phyloP scores from a whole-genome alignment of 129 eudicot species.

The Centaurea solstitialis region DNA sequence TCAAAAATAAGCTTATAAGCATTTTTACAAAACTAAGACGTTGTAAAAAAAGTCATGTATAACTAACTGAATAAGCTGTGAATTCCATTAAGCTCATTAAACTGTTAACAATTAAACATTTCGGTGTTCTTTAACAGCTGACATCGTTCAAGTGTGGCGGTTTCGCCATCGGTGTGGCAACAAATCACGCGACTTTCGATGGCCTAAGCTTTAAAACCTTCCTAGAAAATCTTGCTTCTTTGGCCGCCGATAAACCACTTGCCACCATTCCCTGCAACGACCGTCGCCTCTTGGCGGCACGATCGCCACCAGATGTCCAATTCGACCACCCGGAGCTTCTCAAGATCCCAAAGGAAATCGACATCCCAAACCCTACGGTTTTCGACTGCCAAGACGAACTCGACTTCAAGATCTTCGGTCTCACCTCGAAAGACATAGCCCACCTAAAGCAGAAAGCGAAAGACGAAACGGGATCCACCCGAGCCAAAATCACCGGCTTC shows the following conservation, averaged over 20 bases:
- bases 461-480: constrained; percentile 4
- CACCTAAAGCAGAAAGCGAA: constrained; percentile 56
- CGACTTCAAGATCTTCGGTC: constrained; percentile 58
- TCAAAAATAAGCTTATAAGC: too few relatives aligned
- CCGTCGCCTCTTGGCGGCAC: constrained; percentile 71
- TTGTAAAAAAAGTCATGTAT: too few relatives aligned
- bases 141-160: constrained; percentile 93
- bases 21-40: too few relatives aligned
- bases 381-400: constrained; percentile 57
- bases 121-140: constrained; percentile 40
- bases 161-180: constrained; percentile 69
- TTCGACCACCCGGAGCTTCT: constrained; percentile 81
- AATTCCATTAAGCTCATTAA: neutral
- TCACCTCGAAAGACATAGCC: constrained; percentile 51
- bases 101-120: neutral
- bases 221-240: constrained; percentile 64
- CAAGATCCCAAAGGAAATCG: constrained; percentile 36
- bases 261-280: constrained; percentile 60
- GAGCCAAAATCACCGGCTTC: constrained; percentile 57
- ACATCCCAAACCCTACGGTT: constrained; percentile 42
- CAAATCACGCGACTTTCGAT: constrained; percentile 74
- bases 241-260: constrained; percentile 56
- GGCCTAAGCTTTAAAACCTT: constrained; percentile 71
- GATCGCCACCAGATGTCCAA: constrained; percentile 75
- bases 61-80: too few relatives aligned